These are phyloP conservation scores for Fomitiporia mediterranea DNA, from an alignment of 1,284 basidiomycete species.

Conservation along the genomic window DNA sequence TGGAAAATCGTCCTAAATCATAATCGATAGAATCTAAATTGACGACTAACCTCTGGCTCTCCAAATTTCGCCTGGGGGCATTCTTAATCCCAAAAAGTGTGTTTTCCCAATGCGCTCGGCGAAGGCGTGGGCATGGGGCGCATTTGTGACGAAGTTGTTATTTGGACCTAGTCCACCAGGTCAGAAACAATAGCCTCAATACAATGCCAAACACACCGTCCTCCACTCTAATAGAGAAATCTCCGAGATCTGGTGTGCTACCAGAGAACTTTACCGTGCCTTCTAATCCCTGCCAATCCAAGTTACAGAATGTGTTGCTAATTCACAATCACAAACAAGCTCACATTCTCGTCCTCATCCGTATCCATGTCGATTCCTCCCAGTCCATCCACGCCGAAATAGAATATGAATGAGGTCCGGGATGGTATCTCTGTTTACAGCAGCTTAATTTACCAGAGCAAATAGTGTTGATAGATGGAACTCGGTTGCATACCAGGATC, in stretches of 20 bases:
- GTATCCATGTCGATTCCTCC: constrained; percentile 79
- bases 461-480: background rate
- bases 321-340: constrained; percentile 21
- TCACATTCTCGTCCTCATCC: constrained; percentile 66
- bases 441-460: background rate
- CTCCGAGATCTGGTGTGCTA: constrained; percentile 70
- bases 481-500: constrained; percentile 48
- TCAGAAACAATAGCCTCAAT: background rate
- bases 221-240: constrained; percentile 76
- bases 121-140: constrained; percentile 58
- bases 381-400: constrained; percentile 81
- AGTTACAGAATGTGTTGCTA: constrained; percentile 12
- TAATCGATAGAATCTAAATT: background rate
- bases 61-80: constrained; percentile 72
- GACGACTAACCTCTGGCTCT: constrained; percentile 67
- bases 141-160: constrained; percentile 49
- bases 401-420: constrained; percentile 75
- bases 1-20: constrained; percentile 27
- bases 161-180: constrained; percentile 43
- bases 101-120: constrained; percentile 64
- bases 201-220: constrained; percentile 50
- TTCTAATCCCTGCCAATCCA: constrained; percentile 57
- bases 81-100: constrained; percentile 62
- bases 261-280: constrained; percentile 69
- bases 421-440: constrained; percentile 44